Evolutionary conservation across 2,329 filamentous ascomycete species (phyloP), one percentile per base, ranked within the genome.

Genomic region (Uncinocarpus reesii): DNA sequence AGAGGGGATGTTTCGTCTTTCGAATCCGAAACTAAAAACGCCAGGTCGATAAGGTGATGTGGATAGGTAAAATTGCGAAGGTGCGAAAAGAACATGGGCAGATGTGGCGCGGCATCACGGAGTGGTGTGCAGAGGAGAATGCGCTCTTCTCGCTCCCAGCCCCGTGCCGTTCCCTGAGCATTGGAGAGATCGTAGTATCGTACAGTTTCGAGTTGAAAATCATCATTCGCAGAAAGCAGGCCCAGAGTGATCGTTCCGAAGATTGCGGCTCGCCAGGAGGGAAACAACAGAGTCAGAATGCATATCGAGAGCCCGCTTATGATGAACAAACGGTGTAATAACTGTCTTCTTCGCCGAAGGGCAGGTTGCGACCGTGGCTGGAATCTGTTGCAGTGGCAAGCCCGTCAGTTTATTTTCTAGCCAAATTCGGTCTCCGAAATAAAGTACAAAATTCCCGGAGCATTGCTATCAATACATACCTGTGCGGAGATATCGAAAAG

Each of bases 71-170:
- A 83, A 69, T 98, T 98, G 57, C 81, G 82, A 50, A 98, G 75
- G 64, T 98, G 93, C n/a, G 84, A 84, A 70, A 98, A 98, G 77
- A 98, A 96, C 90, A 98, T 96, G 53, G 83, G 79, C 42, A 98
- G 71, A 74, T 98, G 92, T 21, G 86, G 77, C 61, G 93, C 82
- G 38, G 92, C 92, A 66, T 98, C 93, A 66, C 92, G 80, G 48
- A 98, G 77, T 37, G 92, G 92, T 13, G 94, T 92, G 66, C 92
- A 96, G 50, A 98, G 78, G 26, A 98, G 75, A 56, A 98, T 95
- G 55, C 92, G 81, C 70, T 98, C 92, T 65, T 94, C 92, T 51
- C 88, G 78, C 67, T 96, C 90, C 92, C 92, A 98, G 4, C 92
- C 93, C 55, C 85, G 81, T 45, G 86, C 86, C 6, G 88, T 92